Base-by-base conservation (phyloP, 257 asterid species). In the Plantago major region DNA sequence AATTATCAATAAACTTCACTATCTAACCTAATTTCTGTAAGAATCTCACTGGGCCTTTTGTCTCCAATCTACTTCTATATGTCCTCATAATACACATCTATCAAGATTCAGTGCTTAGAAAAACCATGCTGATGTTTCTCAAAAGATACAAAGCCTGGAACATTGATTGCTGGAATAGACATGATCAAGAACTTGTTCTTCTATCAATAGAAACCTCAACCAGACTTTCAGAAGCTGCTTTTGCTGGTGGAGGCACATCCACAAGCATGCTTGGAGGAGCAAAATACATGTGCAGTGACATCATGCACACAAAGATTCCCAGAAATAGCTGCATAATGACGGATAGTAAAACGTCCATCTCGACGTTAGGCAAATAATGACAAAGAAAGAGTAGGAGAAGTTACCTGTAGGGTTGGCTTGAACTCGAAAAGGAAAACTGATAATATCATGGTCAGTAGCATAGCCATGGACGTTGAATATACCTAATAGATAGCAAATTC, bases 271-370 rank as follows among this genome's bases (percentile, higher is more conserved):
- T 85, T 67, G 94, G 85, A 74, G 99, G 95, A 47, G 99, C 95
- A 63, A 89, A 93, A 71, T 93, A 87, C 95, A 93, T 87, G 72
- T 89, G 96, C 61, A 93, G 75, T n/a, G 99, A 89, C 97, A 93
- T 82, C 90, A 87, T 87, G 92, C 97, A 93, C 67, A 89, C 69
- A 44, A 83, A 67, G 52, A 89, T 87, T 55, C 99, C 97, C 76
- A 93, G 68, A 73, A 89, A 87, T 55, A 93, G 94, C 99, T 93
- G 94, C 79, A 74, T 19, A 22, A 28, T 10, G 14, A 54, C 11
- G 16, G 12, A 33, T 26, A 40, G 11, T 40, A 15, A 55, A 1
- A 10, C 16, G 44, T 28, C 18, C 3, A 55, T 55, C 30, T 15
- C 45, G 7, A 55, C 13, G 0, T 12, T 38, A 57, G 63, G 65